Conservation (phyloP, 2,329 filamentous ascomycete species). For the Pseudogymnoascus sp. region DNA sequence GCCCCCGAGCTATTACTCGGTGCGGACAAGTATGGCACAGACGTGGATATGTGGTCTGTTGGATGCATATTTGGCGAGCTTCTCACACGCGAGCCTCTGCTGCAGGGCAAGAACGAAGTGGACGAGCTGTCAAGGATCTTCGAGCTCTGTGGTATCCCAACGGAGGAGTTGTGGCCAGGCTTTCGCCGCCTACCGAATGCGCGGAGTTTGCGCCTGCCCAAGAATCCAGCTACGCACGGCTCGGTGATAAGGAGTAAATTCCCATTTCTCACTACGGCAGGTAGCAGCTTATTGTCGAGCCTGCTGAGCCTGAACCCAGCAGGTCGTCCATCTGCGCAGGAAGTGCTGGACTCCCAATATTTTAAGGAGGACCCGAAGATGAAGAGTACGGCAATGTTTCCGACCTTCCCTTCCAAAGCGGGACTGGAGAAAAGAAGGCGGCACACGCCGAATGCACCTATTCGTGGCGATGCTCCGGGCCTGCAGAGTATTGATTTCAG, state of each 20-base stretch:
- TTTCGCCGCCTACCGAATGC: conserved; percentile 87
- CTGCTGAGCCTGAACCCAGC: conserved; percentile 71
- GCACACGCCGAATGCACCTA: conserved; percentile 76
- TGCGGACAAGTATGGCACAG: conserved; percentile 61
- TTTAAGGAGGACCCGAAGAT: conserved; percentile 85
- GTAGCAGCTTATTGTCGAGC: conserved; percentile 58
- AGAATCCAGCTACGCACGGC: conserved; percentile 32
- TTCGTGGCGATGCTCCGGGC: conserved; percentile 56
- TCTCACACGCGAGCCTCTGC: conserved; percentile 69
- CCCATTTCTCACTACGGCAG: conserved; percentile 70
- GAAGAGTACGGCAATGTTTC: conserved; percentile 87
- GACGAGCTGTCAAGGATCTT: conserved; percentile 86
- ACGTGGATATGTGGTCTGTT: conserved; percentile 91
- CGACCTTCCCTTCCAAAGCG: conserved; percentile 92
- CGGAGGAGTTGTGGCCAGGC: conserved; percentile 72
- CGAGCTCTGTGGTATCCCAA: conserved; percentile 78
- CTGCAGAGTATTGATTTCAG: conserved; percentile 56
- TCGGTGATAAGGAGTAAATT: conserved; percentile 68
- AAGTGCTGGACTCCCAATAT: conserved; percentile 73
- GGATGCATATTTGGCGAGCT: conserved; percentile 95
- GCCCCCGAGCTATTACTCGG: conserved; percentile 85
- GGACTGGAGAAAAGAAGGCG: conserved; percentile 73
- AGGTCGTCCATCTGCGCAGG: conserved; percentile 59
- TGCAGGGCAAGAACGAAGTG: conserved; percentile 88
- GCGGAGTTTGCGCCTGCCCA: conserved; percentile 64